Evolutionary conservation across 2,329 filamentous ascomycete genomes (phyloP).

Genomic region (Stagonosporopsis rhizophila): DNA sequence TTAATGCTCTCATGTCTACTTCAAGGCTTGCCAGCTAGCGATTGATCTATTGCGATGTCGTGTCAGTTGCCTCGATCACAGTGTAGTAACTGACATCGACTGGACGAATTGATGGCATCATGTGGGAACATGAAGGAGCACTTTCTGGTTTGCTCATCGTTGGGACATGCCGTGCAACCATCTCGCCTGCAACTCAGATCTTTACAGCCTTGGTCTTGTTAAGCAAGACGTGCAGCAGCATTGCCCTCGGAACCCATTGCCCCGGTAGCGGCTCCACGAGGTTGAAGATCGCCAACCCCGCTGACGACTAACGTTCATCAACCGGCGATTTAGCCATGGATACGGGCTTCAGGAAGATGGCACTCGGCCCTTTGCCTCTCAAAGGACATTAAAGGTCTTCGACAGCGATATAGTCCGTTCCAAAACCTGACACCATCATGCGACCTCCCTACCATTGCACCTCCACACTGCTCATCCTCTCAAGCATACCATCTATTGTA

Average conservation of each 20-base stretch:
- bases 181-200: no score
- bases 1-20: no score
- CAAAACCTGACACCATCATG: not conserved
- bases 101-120: no score
- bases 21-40: no score
- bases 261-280: not conserved
- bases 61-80: no score
- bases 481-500: not conserved
- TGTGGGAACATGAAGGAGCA: no score
- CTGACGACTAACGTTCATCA: not conserved
- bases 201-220: no score
- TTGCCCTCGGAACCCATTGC: not conserved
- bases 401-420: not conserved
- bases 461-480: not conserved
- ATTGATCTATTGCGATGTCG: no score
- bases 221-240: no score
- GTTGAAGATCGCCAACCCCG: slow-evolving; percentile 4
- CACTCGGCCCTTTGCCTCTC: not conserved
- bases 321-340: not conserved
- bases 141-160: no score
- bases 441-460: not conserved
- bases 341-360: not conserved
- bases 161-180: no score
- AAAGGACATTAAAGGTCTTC: not conserved
- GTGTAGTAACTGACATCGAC: no score